Evolutionary conservation across 2,329 filamentous ascomycete species (phyloP).

Genomic region (Nemania bipapillata): DNA sequence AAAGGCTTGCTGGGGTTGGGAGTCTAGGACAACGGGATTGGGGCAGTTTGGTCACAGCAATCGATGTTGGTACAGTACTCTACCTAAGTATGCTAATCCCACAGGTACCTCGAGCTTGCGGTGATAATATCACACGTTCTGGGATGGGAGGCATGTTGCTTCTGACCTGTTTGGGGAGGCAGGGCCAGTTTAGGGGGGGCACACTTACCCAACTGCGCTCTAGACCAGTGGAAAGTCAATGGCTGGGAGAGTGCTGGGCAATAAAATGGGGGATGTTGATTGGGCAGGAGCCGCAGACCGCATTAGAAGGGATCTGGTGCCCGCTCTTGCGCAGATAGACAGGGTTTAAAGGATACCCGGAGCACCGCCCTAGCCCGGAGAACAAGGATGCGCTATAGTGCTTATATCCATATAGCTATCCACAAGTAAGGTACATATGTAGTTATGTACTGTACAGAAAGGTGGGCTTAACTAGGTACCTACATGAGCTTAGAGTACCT

Average conservation of each 20-base stretch:
- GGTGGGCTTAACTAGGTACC: background rate
- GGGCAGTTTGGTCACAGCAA: slow-evolving; percentile 21
- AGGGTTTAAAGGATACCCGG: slow-evolving; percentile 3
- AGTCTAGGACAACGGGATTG: slow-evolving; percentile 23
- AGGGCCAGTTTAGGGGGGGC: slow-evolving; percentile 15
- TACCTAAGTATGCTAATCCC: slow-evolving; percentile 1
- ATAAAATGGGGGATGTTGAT: slow-evolving; percentile 10
- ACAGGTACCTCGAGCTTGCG: slow-evolving; percentile 9
- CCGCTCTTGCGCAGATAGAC: slow-evolving; percentile 26
- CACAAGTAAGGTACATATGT: no score
- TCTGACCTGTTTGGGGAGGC: slow-evolving; percentile 32
- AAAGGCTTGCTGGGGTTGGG: slow-evolving; percentile 23
- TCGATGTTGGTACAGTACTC: background rate
- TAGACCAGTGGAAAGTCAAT: slow-evolving; percentile 23
- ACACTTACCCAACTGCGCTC: slow-evolving; percentile 16
- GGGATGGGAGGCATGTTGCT: slow-evolving; percentile 24
- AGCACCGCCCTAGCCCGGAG: slow-evolving; percentile 7
- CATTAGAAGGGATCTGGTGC: slow-evolving; percentile 20
- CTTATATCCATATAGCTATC: background rate
- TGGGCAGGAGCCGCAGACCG: slow-evolving; percentile 19
- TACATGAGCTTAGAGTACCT: no score
- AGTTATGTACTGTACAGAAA: background rate
- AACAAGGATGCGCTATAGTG: background rate
- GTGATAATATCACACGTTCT: slow-evolving; percentile 28
- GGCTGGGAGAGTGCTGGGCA: slow-evolving; percentile 27